A percentile compares a stretch with the other conserved stretches of the same genome.
These are phyloP conservation scores for Gynochthodes officinalis DNA, from an alignment of 257 asterid genomes.

Conservation along the genomic window DNA sequence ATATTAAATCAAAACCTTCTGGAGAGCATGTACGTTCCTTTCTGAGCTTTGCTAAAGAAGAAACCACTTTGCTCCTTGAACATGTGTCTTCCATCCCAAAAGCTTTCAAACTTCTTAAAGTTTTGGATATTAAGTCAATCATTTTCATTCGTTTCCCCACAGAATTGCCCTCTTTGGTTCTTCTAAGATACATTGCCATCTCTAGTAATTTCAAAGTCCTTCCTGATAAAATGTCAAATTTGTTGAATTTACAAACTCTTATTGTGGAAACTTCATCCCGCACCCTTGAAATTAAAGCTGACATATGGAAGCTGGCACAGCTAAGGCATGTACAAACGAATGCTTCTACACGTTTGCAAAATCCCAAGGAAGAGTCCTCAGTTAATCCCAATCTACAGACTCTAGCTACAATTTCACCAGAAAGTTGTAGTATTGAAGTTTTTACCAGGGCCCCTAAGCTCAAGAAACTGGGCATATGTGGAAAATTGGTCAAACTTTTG, in stretches of 20 bases:
- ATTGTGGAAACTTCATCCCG: conserved; percentile 20
- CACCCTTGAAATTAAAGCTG: conserved; percentile 19
- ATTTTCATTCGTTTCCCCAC: conserved; percentile 20
- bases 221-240: conserved; percentile 19
- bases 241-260: conserved; percentile 28
- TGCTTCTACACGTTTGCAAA: conserved; percentile 9
- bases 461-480: conserved; percentile 26
- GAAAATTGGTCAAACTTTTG: conserved; percentile 8
- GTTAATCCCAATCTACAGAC: conserved; percentile 15
- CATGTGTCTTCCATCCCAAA: conserved; percentile 22
- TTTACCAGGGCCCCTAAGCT: conserved; percentile 12
- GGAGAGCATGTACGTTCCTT: conserved; percentile 18
- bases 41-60: conserved; percentile 19
- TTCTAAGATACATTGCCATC: conserved; percentile 21
- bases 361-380: not conserved
- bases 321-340: conserved; percentile 23
- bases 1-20: conserved; percentile 4
- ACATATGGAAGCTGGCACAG: conserved; percentile 22
- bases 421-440: conserved; percentile 19
- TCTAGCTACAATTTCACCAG: conserved; percentile 22
- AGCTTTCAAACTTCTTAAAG: conserved; percentile 36
- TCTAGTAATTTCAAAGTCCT: conserved; percentile 18
- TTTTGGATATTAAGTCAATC: conserved; percentile 33
- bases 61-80: not conserved
- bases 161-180: conserved; percentile 8